Evolutionary conservation across 192 early-diverging fungal species (phyloP).

Genomic region (Geranomyces michiganensis): DNA sequence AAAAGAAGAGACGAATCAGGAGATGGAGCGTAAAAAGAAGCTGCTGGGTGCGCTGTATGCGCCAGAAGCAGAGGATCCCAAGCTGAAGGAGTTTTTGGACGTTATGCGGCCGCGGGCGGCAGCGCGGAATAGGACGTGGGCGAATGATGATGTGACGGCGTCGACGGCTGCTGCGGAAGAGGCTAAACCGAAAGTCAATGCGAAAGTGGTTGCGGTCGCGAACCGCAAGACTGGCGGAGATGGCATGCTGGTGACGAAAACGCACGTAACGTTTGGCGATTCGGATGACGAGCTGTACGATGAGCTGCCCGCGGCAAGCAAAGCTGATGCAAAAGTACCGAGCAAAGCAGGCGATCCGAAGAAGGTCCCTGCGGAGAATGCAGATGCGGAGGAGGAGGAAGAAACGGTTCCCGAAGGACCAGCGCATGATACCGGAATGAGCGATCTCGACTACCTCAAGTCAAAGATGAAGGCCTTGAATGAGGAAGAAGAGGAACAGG

Average conservation of each 20-base stretch:
- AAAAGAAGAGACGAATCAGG: constrained; percentile 31
- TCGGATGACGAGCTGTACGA: constrained; percentile 79
- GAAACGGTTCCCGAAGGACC: constrained; percentile 14
- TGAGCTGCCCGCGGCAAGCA: constrained; percentile 58
- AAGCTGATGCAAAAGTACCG: constrained; percentile 42
- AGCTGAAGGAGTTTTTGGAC: constrained; percentile 83
- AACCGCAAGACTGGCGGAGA: constrained; percentile 67
- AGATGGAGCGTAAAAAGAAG: constrained; percentile 55
- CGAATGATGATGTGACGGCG: constrained; percentile 77
- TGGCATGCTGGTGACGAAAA: constrained; percentile 61
- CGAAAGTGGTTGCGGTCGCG: constrained; percentile 49
- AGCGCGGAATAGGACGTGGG: constrained; percentile 79
- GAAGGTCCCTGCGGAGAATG: constrained; percentile 27
- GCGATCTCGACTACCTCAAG: constrained; percentile 58
- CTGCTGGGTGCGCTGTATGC: constrained; percentile 46
- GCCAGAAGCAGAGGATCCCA: constrained; percentile 66
- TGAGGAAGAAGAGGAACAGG: constrained; percentile 43
- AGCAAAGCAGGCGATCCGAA: constrained; percentile 30
- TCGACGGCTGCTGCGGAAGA: not conserved
- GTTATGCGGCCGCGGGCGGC: constrained; percentile 79
- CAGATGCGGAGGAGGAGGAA: constrained; percentile 36
- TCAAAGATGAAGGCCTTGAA: constrained; percentile 48
- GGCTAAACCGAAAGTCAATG: constrained; percentile 37
- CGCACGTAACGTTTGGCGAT: constrained; percentile 64
- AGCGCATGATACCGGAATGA: constrained; percentile 47